These are phyloP conservation scores for Xylaria sp. DNA, from an alignment of 2,329 filamentous ascomycete species.

Conservation along the genomic window DNA sequence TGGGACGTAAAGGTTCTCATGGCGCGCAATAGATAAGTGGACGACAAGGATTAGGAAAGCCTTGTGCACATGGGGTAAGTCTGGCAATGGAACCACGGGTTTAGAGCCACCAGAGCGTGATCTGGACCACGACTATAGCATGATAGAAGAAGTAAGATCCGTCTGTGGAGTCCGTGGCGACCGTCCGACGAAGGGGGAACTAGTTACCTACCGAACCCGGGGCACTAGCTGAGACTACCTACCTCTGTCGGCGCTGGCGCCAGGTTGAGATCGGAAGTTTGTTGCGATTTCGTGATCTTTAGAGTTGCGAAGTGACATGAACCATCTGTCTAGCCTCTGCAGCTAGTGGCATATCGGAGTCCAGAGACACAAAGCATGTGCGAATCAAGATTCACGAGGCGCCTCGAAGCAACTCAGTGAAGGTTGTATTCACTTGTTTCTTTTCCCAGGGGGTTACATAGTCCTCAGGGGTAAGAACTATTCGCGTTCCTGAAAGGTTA, in stretches of 20 bases:
- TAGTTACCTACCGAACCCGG: constrained; percentile 38
- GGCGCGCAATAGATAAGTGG: constrained; percentile 40
- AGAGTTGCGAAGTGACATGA: constrained; percentile 17
- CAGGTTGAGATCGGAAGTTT: constrained; percentile 14
- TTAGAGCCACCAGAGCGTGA: constrained; percentile 26
- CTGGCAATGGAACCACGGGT: constrained; percentile 28
- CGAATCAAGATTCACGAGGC: constrained; percentile 26
- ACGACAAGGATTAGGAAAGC: constrained; percentile 38
- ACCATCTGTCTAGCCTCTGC: constrained; percentile 16
- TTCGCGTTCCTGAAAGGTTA: constrained; percentile 10
- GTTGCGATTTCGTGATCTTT: constrained; percentile 11
- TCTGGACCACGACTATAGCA: constrained; percentile 38
- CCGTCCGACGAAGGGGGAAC: constrained; percentile 14
- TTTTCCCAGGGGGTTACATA: not conserved
- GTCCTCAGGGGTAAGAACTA: constrained; percentile 17
- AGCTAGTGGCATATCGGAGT: constrained; percentile 17
- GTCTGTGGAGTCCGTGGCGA: constrained; percentile 13
- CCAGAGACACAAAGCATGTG: constrained; percentile 14
- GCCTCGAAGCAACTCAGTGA: constrained; percentile 7
- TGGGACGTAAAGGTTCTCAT: constrained; percentile 45
- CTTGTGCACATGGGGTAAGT: constrained; percentile 36
- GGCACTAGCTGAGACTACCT: constrained; percentile 31
- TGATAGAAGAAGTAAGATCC: constrained; percentile 8
- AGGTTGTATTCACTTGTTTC: not conserved
- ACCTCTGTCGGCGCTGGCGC: constrained; percentile 33